These are phyloP conservation scores for Aspergillus neoniger DNA, from an alignment of 2,329 filamentous ascomycete genomes.

Conservation along the genomic window DNA sequence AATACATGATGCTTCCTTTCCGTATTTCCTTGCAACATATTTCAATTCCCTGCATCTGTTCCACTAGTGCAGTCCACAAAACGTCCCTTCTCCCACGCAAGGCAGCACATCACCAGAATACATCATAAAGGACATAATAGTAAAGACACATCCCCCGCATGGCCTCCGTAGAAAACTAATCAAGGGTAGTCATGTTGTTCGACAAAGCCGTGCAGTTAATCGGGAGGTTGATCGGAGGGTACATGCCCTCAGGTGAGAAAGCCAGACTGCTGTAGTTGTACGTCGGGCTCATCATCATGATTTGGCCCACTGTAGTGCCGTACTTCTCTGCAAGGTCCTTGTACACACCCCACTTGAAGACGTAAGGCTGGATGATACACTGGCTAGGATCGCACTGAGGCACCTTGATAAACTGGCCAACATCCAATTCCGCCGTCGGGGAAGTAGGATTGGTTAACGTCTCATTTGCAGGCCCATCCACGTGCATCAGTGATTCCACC, in stretches of 20 bases:
- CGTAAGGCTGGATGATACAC: slow-evolving; percentile 18
- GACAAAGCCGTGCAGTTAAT: slow-evolving; percentile 1
- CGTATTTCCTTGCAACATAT: too few species aligned
- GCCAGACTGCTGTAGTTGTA: slow-evolving; percentile 15
- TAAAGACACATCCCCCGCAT: too few species aligned
- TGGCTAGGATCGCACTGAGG: slow-evolving; percentile 17
- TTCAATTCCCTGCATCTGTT: too few species aligned
- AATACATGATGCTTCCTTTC: too few species aligned
- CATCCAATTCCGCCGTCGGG: neutral
- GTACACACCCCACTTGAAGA: slow-evolving; percentile 19
- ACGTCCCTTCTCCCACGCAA: too few species aligned
- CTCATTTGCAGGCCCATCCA: neutral
- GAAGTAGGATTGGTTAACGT: neutral
- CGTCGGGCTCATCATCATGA: slow-evolving; percentile 23
- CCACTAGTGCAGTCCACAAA: too few species aligned
- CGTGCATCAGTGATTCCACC: slow-evolving; percentile 10
- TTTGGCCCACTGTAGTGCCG: slow-evolving; percentile 21
- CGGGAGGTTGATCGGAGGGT: neutral
- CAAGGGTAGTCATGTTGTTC: neutral
- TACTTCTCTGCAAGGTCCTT: slow-evolving; percentile 22
- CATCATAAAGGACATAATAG: too few species aligned
- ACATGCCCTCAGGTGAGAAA: neutral
- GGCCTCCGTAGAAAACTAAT: neutral
- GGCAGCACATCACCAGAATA: too few species aligned
- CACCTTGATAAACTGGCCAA: slow-evolving; percentile 18